Percentiles rank a stretch among this genome's conserved stretches.
Evolutionary conservation across 495 filamentous ascomycete genomes (phyloP).

Genomic region (Patellaria atrata): DNA sequence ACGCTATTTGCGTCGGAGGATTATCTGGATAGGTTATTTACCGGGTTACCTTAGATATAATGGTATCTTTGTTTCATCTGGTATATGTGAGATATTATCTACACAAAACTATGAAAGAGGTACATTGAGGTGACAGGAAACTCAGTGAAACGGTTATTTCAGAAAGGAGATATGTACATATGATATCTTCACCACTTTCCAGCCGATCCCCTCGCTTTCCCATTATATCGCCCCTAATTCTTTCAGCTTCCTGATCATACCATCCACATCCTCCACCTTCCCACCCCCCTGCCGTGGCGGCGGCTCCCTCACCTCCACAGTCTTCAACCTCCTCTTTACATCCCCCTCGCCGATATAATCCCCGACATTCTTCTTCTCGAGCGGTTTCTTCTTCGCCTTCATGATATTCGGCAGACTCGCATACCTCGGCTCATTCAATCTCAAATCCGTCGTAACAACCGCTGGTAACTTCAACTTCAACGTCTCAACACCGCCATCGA

Average conservation of each 20-base stretch:
- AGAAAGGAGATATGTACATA: too few species aligned
- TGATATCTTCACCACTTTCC: too few species aligned
- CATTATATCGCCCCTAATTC: slow-evolving; percentile 79
- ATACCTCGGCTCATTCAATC: slow-evolving; percentile 90
- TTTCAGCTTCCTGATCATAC: slow-evolving; percentile 81
- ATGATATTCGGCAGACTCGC: slow-evolving; percentile 95
- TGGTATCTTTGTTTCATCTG: too few species aligned
- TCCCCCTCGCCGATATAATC: slow-evolving; percentile 76
- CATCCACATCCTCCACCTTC: slow-evolving; percentile 94
- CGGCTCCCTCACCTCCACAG: slow-evolving; percentile 71
- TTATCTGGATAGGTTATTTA: too few species aligned
- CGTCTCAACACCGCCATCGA: slow-evolving; percentile 91
- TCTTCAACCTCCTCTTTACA: slow-evolving; percentile 63
- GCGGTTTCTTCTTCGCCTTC: slow-evolving; percentile 99
- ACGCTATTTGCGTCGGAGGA: too few species aligned
- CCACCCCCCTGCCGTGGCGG: slow-evolving; percentile 78
- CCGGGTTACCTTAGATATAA: too few species aligned
- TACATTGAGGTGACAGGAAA: too few species aligned
- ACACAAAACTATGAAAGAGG: too few species aligned
- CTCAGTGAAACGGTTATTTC: too few species aligned
- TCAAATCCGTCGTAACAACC: slow-evolving; percentile 87
- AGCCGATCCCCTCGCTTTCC: too few species aligned
- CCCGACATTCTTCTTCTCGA: slow-evolving; percentile 75
- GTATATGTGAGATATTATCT: too few species aligned
- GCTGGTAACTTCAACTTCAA: slow-evolving; percentile 69